Evolutionary conservation across 257 asterid species (phyloP).

Genomic region (Primulina huaijiensis): DNA sequence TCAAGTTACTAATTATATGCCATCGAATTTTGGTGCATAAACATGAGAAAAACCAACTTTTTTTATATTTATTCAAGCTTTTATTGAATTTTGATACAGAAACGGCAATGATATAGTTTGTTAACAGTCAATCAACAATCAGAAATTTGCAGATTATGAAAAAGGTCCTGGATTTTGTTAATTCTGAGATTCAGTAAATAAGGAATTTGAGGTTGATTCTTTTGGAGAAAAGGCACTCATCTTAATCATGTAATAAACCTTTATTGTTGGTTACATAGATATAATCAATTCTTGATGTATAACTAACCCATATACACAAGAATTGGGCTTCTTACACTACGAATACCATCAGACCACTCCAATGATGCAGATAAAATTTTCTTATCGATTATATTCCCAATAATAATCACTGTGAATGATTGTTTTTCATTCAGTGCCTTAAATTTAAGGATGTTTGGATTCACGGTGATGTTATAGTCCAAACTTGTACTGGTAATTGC

Average conservation of each 20-base stretch:
- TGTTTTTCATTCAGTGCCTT: constrained; percentile 14
- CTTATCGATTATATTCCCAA: not conserved
- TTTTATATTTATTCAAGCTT: too few relatives aligned
- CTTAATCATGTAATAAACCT: not conserved
- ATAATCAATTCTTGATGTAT: not conserved
- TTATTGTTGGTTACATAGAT: not conserved
- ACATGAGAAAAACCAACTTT: too few relatives aligned
- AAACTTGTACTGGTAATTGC: constrained; percentile 16
- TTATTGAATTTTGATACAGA: too few relatives aligned
- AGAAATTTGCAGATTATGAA: too few relatives aligned
- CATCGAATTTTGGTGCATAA: too few relatives aligned
- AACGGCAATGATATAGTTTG: too few relatives aligned
- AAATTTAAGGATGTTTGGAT: constrained; percentile 17
- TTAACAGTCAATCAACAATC: too few relatives aligned
- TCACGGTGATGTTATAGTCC: not conserved
- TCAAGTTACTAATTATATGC: too few relatives aligned
- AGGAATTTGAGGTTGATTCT: too few relatives aligned
- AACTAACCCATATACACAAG: not conserved
- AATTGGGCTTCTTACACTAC: not conserved
- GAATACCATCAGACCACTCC: not conserved
- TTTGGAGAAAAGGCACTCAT: not conserved
- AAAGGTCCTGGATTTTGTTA: too few relatives aligned
- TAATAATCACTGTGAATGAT: constrained; percentile 9
- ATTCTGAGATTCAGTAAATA: too few relatives aligned
- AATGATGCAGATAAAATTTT: not conserved